A percentile compares a stretch with the other conserved stretches of the same genome.
These are phyloP conservation scores for Apiospora pterosperma DNA, from an alignment of 2,329 filamentous ascomycete species.

Conservation along the genomic window DNA sequence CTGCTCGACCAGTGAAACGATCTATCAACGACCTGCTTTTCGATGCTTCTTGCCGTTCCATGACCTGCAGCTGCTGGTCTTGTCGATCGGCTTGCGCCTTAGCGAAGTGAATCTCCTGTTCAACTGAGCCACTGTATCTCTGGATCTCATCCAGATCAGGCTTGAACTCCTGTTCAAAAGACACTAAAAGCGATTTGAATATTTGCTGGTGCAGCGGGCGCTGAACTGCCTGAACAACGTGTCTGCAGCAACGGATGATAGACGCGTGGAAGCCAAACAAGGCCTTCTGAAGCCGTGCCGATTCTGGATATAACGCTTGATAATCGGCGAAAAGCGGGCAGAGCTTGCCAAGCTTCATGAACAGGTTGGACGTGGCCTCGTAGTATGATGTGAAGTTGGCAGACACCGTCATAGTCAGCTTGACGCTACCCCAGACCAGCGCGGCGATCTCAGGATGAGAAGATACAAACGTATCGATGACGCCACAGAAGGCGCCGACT, in stretches of 20 bases:
- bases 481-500: conserved; percentile 31
- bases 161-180: conserved; percentile 28
- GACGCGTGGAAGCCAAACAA: conserved; percentile 32
- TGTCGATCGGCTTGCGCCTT: conserved; percentile 18
- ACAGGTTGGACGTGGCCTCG: conserved; percentile 32
- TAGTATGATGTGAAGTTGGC: conserved; percentile 36
- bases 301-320: conserved; percentile 30
- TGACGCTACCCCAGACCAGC: conserved; percentile 40
- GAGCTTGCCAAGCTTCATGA: conserved; percentile 29
- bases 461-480: conserved; percentile 35
- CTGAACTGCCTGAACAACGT: conserved; percentile 23
- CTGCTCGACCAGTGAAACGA: neutral
- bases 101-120: conserved; percentile 21
- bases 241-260: conserved; percentile 32
- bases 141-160: conserved; percentile 18
- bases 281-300: conserved; percentile 27
- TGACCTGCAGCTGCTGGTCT: conserved; percentile 17
- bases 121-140: conserved; percentile 16
- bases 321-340: conserved; percentile 36
- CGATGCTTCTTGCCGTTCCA: conserved; percentile 15
- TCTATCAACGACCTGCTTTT: conserved; percentile 4
- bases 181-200: conserved; percentile 17
- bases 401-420: conserved; percentile 34
- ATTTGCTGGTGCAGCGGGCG: conserved; percentile 22
- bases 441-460: conserved; percentile 33